Evolutionary conservation across 805 yeast genomes (phyloP), one percentile per base, ranked within the genome.

Genomic region (Hanseniaspora taiwanica): DNA sequence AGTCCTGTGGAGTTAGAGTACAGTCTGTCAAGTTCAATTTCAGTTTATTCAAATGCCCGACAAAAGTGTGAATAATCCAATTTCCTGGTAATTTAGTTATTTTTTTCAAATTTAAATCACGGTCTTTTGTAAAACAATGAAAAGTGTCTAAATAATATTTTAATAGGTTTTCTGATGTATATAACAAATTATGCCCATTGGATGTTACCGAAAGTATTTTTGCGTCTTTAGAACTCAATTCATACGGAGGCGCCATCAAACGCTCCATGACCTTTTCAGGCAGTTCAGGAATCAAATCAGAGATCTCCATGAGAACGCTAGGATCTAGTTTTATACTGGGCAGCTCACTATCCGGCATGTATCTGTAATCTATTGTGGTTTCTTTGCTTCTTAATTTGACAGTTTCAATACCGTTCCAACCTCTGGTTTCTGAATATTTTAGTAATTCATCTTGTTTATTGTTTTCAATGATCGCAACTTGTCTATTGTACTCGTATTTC

Each of bases 271-370:
- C 58, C 3, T 62, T 64, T 41, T 84, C 89, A 0, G 94, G 87
- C 1, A 78, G 57, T 8, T 56, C 63, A 0, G 89, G 87, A 37
- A 80, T 52, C 1, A 49, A 36, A 12, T 51, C 44, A 10, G 56
- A 50, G 0, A 81, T 62, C 2, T 68, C 64, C 0, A 60, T 48
- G 0, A 69, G 51, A 4, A 78, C 68, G 0, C 54, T 53, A 1
- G 45, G 39, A n/a, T 52, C 36, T 2, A 89, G 55, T 13, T 51
- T 44, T 3, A 87, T 59, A 1, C 61, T 57, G 0, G 91, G 86
- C 23, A 91, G 62, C 56, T 91, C 98, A 2, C 93, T 83, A 56
- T 91, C 98, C 0, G 97, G 96, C 70, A 89, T 79, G 54, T 86
- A 91, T 50, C 97, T 66, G 59, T 91, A 91, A 58, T 91, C 98